Base-by-base conservation (phyloP, 2,329 filamentous ascomycete genomes). In the Furcasterigmium furcatum region DNA sequence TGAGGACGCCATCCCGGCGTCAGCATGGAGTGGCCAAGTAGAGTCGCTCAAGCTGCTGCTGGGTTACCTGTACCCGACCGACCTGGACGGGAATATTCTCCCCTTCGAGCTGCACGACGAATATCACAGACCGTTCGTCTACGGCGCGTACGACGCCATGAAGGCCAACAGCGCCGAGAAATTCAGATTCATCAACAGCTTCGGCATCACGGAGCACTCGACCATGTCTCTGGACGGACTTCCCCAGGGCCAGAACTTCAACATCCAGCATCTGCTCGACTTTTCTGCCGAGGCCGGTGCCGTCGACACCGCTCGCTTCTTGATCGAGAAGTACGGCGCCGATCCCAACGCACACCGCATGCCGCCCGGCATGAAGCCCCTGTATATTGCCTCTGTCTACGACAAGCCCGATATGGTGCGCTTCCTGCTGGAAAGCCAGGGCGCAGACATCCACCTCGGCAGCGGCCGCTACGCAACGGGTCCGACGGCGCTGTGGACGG, bases 141-240 rank as follows among this genome's bases (percentile, higher is more conserved):
- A 30, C 7, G 45, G 45, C 9, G 45, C 45, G n/a, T 46, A 46
- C 35, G 29, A 18, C 5, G 34, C 34, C 34, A 18, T 12, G n/a
- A 18, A 4, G 7, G 6, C 34, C 6, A 12, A 36, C 16, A 18
- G 18, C 5, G 5, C n/a, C n/a, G 16, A 48, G 13, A 47, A 45
- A 34, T 51, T 51, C 46, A 45, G 48, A 38, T 46, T 48, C 32
- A 45, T 52, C 40, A 25, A 48, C 38, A 22, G 46, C 39, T 39
- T 51, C 19, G 42, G 38, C 25, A 29, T 43, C 20, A 24, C 18
- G 4, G 43, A 45, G 24, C 45, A 46, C 12, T 39, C 43, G 9
- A 46, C 39, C 5, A 46, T 46, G 45, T 46, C 45, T 32, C 40
- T 46, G 13, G 30, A 43, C 34, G 27, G 36, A 13, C 39, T 34